These are phyloP conservation scores for Meredithiella fracta DNA, from an alignment of 2,329 filamentous ascomycete species.

Conservation along the genomic window DNA sequence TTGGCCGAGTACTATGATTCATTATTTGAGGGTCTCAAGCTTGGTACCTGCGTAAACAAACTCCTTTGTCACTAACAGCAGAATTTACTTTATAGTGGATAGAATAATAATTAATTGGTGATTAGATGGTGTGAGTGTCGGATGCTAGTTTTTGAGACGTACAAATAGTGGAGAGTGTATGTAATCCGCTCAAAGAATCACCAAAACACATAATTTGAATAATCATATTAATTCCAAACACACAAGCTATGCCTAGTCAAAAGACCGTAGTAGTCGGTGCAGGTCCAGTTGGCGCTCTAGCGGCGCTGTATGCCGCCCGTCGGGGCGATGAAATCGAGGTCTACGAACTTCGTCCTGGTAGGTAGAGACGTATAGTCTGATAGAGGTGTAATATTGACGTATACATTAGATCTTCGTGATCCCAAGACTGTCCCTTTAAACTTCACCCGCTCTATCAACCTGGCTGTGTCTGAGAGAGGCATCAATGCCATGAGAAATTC, in stretches of 20 bases:
- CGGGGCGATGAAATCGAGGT: constrained; percentile 81
- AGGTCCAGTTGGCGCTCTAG: constrained; percentile 81
- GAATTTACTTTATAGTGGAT: neutral
- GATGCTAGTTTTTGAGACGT: neutral
- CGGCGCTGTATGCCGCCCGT: constrained; percentile 79
- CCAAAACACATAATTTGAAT: neutral
- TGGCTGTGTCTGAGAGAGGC: constrained; percentile 84
- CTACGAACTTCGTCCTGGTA: constrained; percentile 85
- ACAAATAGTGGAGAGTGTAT: neutral
- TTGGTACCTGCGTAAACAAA: neutral
- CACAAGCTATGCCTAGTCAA: constrained; percentile 22
- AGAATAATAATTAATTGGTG: neutral
- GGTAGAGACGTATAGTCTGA: constrained; percentile 21
- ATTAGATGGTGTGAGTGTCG: neutral
- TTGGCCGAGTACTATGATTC: neutral
- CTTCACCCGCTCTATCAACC: constrained; percentile 96
- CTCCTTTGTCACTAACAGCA: neutral
- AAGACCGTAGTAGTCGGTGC: constrained; percentile 79
- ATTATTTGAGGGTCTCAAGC: neutral
- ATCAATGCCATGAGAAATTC: constrained; percentile 72
- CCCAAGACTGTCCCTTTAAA: constrained; percentile 71
- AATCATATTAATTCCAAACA: neutral
- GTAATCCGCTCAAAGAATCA: neutral
- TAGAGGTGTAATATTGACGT: neutral
- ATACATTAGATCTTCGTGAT: constrained; percentile 62